Base-by-base conservation (phyloP, 129 eudicot genomes). In the Ambrosia trifida region DNA sequence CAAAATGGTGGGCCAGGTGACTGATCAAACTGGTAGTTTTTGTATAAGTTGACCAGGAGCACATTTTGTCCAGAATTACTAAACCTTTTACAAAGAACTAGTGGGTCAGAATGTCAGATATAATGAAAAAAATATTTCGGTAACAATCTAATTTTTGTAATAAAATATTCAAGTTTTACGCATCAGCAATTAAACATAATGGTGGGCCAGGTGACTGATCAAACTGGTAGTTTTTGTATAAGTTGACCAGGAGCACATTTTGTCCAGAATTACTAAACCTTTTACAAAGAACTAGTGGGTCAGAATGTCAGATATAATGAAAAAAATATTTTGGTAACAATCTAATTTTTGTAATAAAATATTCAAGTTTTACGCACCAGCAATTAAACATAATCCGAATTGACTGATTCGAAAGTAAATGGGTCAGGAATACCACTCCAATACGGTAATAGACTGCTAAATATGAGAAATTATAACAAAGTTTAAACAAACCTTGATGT, bases 401-500 rank as follows among this genome's bases (percentile, higher is more conserved):
- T 24, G 20, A 51, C 50, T 19, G 10, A 51, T 49, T 46, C 14
- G 47, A 3, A 68, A 30, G 13, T 31, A 68, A 11, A 18, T 4
- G 49, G 19, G 74, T 51, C 10, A 2, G 12, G 35, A 4, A 4
- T 33, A 24, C 31, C 60, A 53, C 32, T 56, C 62, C 20, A 28
- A 17, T 18, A 68, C 46, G 31, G 35, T 19, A 10, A 51, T 51
- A 14, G 54, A 70, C 43, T 59, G 28, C 24, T 62, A 45, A 77
- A 69, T 62, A 49, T 64, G 38, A 79, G 1, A 57, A 46, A 72
- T 36, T 41, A 53, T 49, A 66, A 66, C 47, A 72, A 7, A 33
- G 46, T 33, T 33, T 8, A 47, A 64, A 72, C 50, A 65, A 60
- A 95, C 99, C 99, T 95, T 95, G 85, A 95, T 86, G 80, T 90